These are phyloP conservation scores for Endotrypanum monterogeii DNA, from an alignment of 208 protist species.

Conservation along the genomic window DNA sequence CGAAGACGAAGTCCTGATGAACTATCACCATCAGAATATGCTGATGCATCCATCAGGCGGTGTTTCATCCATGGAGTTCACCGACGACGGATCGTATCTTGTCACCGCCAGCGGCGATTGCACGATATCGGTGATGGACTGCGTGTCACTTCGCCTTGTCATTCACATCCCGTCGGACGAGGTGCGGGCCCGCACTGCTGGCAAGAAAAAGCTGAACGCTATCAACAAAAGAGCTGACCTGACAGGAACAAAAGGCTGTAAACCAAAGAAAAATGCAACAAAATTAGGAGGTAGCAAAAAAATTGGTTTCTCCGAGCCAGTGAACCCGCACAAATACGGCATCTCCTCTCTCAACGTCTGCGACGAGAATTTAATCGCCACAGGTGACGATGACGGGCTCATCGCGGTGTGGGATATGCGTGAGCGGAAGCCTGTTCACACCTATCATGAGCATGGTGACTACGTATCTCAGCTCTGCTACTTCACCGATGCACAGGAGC, in stretches of 20 bases:
- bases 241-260: conserved; percentile 8
- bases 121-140: conserved; percentile 85
- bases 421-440: conserved; percentile 50
- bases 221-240: conserved; percentile 42
- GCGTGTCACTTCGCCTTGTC: conserved; percentile 61
- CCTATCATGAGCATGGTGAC: conserved; percentile 90
- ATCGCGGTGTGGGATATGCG: conserved; percentile 91
- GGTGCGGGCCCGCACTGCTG: conserved; percentile 13
- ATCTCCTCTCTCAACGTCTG: conserved; percentile 87
- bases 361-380: conserved; percentile 81
- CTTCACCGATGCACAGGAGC: conserved; percentile 84
- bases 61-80: conserved; percentile 88
- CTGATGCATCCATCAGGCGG: conserved; percentile 79
- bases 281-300: neutral
- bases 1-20: conserved; percentile 52
- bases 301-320: neutral
- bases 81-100: conserved; percentile 82
- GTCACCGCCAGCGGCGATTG: conserved; percentile 83
- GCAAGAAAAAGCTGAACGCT: conserved; percentile 39
- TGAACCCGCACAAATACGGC: conserved; percentile 89
- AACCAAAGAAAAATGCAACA: conserved; percentile 19
- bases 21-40: conserved; percentile 71
- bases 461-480: conserved; percentile 90
- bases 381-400: conserved; percentile 88
- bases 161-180: conserved; percentile 66